Evolutionary conservation across 192 early-diverging fungal genomes (phyloP).

Genomic region (Coemansia reversa): DNA sequence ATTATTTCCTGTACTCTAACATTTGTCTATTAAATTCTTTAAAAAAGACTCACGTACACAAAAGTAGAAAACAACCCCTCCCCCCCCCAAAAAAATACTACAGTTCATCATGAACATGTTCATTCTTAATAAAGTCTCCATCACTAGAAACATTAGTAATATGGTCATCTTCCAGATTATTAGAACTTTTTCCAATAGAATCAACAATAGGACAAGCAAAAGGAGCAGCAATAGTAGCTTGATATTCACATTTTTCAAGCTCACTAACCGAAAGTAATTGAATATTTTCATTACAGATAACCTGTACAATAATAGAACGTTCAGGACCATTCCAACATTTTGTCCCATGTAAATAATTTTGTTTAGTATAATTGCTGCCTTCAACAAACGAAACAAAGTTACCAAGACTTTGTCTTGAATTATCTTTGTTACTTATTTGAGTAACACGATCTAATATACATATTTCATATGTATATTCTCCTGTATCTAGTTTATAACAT

Average conservation of each 20-base stretch:
- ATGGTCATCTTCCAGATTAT: neutral
- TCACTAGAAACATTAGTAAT: neutral
- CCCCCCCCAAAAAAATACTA: neutral
- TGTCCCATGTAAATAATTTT: slow-evolving; percentile 71
- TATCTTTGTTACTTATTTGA: slow-evolving; percentile 70
- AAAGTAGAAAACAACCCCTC: no score
- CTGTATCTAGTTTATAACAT: slow-evolving; percentile 69
- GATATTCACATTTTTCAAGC: slow-evolving; percentile 94
- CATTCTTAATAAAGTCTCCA: neutral
- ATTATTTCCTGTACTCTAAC: no score
- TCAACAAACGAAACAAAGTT: slow-evolving; percentile 58
- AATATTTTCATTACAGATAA: slow-evolving; percentile 77
- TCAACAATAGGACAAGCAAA: slow-evolving; percentile 62
- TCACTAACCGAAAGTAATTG: slow-evolving; percentile 73
- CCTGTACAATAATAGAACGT: slow-evolving; percentile 66
- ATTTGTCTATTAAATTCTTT: no score
- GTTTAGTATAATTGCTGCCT: slow-evolving; percentile 25
- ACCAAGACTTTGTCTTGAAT: slow-evolving; percentile 59
- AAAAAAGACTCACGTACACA: neutral
- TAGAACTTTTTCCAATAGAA: neutral
- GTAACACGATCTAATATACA: slow-evolving; percentile 77
- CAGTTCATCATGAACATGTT: slow-evolving; percentile 10
- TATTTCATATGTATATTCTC: slow-evolving; percentile 67
- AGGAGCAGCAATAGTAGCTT: slow-evolving; percentile 70
- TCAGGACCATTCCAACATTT: slow-evolving; percentile 96